phyloP scores from a whole-genome alignment of 352 stramenopile genomes.

The Globisporangium solare region DNA sequence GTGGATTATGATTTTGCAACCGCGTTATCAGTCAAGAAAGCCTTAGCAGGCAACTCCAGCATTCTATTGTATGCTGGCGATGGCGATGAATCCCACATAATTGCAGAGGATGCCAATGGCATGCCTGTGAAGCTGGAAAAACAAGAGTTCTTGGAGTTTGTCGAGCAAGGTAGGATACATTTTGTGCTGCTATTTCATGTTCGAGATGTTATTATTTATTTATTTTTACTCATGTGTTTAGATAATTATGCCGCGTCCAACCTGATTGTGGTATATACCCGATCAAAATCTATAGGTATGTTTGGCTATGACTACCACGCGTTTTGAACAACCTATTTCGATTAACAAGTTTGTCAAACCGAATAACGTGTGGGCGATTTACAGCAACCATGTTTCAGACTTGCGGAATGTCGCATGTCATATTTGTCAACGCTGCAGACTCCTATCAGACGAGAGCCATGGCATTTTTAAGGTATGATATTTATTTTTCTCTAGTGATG shows the following conservation, averaged over 20 bases:
- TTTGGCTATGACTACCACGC: neutral
- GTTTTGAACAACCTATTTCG: neutral
- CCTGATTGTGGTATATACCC: conserved; percentile 33
- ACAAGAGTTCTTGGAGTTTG: conserved; percentile 22
- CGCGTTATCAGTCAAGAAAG: conserved; percentile 22
- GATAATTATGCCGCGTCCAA: conserved; percentile 15
- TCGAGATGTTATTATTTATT: too few species aligned
- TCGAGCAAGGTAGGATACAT: conserved; percentile 22
- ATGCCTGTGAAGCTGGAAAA: conserved; percentile 26
- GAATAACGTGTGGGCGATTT: neutral
- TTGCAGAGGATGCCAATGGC: conserved; percentile 29
- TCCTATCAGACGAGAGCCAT: conserved; percentile 29
- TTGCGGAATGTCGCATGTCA: conserved; percentile 41
- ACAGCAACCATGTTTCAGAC: conserved; percentile 46
- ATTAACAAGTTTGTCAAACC: neutral
- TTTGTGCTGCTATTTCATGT: neutral
- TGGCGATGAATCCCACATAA: conserved; percentile 27
- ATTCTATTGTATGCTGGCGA: conserved; percentile 41
- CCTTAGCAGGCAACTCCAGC: conserved; percentile 24
- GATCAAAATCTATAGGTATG: conserved; percentile 26
- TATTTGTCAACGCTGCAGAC: conserved; percentile 48
- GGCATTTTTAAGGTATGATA: conserved; percentile 44
- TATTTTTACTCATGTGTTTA: neutral
- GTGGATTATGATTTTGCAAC: conserved; percentile 33
- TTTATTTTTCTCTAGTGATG: neutral